Percentiles rank a stretch among this genome's conserved stretches.
phyloP scores from a whole-genome alignment of 495 filamentous ascomycete species.

The Neurospora intermedia region DNA sequence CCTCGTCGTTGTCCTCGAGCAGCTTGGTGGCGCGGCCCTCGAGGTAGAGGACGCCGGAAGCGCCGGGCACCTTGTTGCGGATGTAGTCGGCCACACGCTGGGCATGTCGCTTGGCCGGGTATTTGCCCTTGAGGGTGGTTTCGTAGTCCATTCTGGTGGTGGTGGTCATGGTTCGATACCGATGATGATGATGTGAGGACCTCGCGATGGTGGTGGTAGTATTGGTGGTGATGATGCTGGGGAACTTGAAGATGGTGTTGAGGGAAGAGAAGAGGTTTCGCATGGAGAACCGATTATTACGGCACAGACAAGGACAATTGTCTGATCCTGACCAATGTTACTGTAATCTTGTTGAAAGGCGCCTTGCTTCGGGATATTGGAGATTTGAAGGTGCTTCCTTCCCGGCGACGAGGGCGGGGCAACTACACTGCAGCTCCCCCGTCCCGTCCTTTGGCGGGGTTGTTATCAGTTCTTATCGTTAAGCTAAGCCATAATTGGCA shows the following conservation, averaged over 20 bases:
- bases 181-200: not conserved
- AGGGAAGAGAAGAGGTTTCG: not conserved
- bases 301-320: not conserved
- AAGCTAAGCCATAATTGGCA: not conserved
- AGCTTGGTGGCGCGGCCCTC: slow-evolving; percentile 71
- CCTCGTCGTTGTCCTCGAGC: slow-evolving; percentile 74
- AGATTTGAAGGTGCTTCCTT: not conserved
- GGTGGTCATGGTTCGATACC: not conserved
- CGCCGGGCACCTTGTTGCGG: slow-evolving; percentile 43
- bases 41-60: slow-evolving; percentile 66
- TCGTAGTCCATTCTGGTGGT: slow-evolving; percentile 21
- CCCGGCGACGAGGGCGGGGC: not conserved
- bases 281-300: not conserved
- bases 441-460: not conserved
- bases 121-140: slow-evolving; percentile 53
- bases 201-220: not conserved
- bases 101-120: slow-evolving; percentile 89
- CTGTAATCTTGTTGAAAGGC: not conserved
- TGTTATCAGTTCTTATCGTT: not conserved
- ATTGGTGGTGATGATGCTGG: not conserved
- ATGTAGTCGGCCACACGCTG: slow-evolving; percentile 72
- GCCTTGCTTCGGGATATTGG: not conserved
- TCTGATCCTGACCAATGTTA: not conserved
- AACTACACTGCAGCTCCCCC: not conserved
- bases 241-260: not conserved